Evolutionary conservation across 2,329 filamentous ascomycete species (phyloP).

Genomic region (Hypoxylon sp.): DNA sequence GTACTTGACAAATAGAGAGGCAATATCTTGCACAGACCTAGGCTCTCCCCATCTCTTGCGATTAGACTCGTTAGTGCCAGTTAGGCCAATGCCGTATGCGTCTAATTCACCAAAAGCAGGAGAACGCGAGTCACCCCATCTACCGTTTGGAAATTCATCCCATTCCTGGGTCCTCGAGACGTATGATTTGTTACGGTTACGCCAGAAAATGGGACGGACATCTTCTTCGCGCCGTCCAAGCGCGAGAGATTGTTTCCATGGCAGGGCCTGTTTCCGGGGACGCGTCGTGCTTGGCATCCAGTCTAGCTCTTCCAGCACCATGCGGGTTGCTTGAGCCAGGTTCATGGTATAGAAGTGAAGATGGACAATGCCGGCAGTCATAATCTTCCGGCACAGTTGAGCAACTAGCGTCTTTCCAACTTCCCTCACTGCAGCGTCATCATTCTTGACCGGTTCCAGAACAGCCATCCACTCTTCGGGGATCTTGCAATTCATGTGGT

Average conservation of each 20-base stretch:
- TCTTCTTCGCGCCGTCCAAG: conserved; percentile 92
- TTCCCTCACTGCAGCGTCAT: conserved; percentile 91
- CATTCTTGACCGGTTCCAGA: conserved; percentile 94
- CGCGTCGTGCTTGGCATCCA: conserved; percentile 83
- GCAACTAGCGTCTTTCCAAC: conserved; percentile 89
- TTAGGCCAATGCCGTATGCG: conserved; percentile 92
- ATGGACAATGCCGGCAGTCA: conserved; percentile 85
- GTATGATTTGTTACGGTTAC: conserved; percentile 96
- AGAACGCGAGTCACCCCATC: conserved; percentile 97
- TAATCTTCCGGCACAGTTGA: conserved; percentile 88
- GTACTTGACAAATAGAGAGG: conserved; percentile 86
- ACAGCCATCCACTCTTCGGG: conserved; percentile 84
- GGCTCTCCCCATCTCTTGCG: conserved; percentile 95
- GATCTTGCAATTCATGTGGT: conserved; percentile 89
- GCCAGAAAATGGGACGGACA: conserved; percentile 98
- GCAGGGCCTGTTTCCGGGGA: conserved; percentile 88
- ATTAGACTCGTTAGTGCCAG: conserved; percentile 95
- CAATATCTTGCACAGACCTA: conserved; percentile 81
- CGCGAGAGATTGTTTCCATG: conserved; percentile 95
- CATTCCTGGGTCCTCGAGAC: conserved; percentile 96
- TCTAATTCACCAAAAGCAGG: conserved; percentile 97
- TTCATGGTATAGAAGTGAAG: conserved; percentile 99
- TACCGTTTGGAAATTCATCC: conserved; percentile 99
- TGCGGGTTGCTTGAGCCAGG: conserved; percentile 90
- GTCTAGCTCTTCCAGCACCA: conserved; percentile 91